phyloP scores from a whole-genome alignment of 2,329 filamentous ascomycete genomes.

The Fusarium sp. region DNA sequence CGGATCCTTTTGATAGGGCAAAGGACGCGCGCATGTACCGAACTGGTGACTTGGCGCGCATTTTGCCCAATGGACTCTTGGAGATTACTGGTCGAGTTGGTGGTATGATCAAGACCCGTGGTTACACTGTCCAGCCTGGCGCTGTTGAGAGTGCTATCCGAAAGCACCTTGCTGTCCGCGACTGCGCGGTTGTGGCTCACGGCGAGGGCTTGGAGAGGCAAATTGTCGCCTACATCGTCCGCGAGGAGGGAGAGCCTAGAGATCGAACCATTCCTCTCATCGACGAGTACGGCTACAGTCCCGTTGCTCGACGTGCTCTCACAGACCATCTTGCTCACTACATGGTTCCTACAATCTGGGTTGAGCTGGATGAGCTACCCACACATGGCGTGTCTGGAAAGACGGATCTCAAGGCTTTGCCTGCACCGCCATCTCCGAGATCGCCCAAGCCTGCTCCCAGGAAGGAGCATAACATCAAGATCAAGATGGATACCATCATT shows the following conservation, averaged over 20 bases:
- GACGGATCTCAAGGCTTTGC: conserved; percentile 79
- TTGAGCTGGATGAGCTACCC: conserved; percentile 78
- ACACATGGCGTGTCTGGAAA: conserved; percentile 87
- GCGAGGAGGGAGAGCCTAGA: conserved; percentile 71
- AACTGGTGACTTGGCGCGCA: conserved; percentile 79
- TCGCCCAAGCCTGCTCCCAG: conserved; percentile 59
- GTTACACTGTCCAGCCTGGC: conserved; percentile 83
- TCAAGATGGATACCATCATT: conserved; percentile 76
- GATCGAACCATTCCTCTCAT: conserved; percentile 75
- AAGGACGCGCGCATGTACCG: conserved; percentile 79
- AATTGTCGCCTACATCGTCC: conserved; percentile 82
- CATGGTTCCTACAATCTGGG: conserved; percentile 86
- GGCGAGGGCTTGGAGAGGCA: conserved; percentile 83
- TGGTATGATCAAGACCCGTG: conserved; percentile 85
- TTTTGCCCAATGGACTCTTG: conserved; percentile 76
- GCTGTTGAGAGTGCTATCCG: conserved; percentile 83
- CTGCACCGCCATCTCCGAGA: conserved; percentile 71
- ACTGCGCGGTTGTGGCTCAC: conserved; percentile 80
- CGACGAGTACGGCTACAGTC: conserved; percentile 79
- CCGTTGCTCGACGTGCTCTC: conserved; percentile 75
- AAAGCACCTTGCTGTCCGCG: conserved; percentile 77
- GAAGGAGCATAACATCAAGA: conserved; percentile 71
- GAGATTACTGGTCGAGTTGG: conserved; percentile 84
- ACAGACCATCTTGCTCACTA: conserved; percentile 81
- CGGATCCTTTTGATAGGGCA: conserved; percentile 73